phyloP scores from a whole-genome alignment of 2,329 filamentous ascomycete species.

The Aspergillus fumigatiaffinis region DNA sequence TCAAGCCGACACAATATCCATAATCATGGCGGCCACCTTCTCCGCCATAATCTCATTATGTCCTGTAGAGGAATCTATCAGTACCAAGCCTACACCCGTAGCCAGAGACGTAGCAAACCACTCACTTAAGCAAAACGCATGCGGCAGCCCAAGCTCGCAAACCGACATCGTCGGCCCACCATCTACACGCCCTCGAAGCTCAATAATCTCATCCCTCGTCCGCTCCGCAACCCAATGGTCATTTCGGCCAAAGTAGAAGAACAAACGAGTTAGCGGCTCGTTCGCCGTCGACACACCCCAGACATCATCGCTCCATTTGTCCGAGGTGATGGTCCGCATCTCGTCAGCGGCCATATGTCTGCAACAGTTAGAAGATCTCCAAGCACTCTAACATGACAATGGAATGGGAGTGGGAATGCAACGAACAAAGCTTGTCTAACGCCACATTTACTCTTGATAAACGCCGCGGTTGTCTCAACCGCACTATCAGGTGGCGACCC shows the following conservation, averaged over 20 bases:
- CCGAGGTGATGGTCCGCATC: conserved; percentile 52
- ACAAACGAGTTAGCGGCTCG: conserved; percentile 43
- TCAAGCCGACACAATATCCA: conserved; percentile 33
- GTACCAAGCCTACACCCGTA: background rate
- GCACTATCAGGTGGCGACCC: conserved; percentile 37
- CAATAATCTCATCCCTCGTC: conserved; percentile 54
- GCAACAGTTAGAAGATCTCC: background rate
- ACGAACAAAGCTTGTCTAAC: conserved; percentile 53
- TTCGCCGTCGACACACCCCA: conserved; percentile 48
- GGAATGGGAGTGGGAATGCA: background rate
- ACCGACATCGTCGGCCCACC: conserved; percentile 51
- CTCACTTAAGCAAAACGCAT: conserved; percentile 58
- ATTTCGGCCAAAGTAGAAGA: conserved; percentile 56
- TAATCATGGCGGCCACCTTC: conserved; percentile 48
- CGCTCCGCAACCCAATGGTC: conserved; percentile 61
- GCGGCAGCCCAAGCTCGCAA: conserved; percentile 52
- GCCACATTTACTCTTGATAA: conserved; percentile 47
- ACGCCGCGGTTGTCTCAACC: conserved; percentile 47
- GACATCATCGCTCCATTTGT: conserved; percentile 56
- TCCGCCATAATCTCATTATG: conserved; percentile 49
- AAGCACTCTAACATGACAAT: background rate
- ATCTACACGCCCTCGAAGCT: conserved; percentile 32
- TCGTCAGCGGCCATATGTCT: conserved; percentile 57
- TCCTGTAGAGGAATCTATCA: conserved; percentile 18
- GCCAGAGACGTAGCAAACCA: conserved; percentile 9